Conservation (phyloP, 2,329 filamentous ascomycete genomes). For the Paecilomyces sp. region DNA sequence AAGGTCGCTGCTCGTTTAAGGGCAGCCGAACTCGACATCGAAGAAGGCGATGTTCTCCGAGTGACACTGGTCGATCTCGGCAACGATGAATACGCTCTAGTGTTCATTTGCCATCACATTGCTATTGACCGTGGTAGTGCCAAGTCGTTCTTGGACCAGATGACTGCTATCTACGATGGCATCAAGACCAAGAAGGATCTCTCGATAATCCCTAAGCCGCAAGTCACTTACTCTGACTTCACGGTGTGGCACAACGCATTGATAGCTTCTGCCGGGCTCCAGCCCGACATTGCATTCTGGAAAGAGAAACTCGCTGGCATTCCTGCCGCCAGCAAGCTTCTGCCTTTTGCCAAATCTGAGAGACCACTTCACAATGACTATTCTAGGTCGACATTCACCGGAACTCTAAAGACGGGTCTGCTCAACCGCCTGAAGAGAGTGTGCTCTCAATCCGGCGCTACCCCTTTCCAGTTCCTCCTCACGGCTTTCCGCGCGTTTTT, state of each 20-base stretch:
- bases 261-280: slow-evolving; percentile 7
- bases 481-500: slow-evolving; percentile 14
- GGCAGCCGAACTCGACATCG: slow-evolving; percentile 11
- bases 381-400: slow-evolving; percentile 8
- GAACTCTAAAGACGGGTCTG: slow-evolving; percentile 8
- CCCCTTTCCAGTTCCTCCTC: slow-evolving; percentile 15
- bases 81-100: slow-evolving; percentile 10
- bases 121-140: slow-evolving; percentile 14
- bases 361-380: slow-evolving; percentile 7
- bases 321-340: slow-evolving; percentile 6
- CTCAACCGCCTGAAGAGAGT: slow-evolving; percentile 20
- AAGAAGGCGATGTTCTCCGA: slow-evolving; percentile 13
- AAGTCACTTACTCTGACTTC: slow-evolving; percentile 15
- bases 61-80: slow-evolving; percentile 11
- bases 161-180: slow-evolving; percentile 13
- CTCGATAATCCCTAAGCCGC: slow-evolving; percentile 7
- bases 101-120: slow-evolving; percentile 15
- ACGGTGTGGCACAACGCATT: slow-evolving; percentile 16
- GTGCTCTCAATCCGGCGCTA: slow-evolving; percentile 14
- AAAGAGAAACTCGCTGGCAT: slow-evolving; percentile 7
- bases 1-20: slow-evolving; percentile 1
- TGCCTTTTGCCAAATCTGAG: slow-evolving; percentile 10
- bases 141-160: slow-evolving; percentile 11
- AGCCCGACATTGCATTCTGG: slow-evolving; percentile 11
- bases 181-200: slow-evolving; percentile 8